phyloP scores from a whole-genome alignment of 306 rosid genomes.

The Corylus americana region DNA sequence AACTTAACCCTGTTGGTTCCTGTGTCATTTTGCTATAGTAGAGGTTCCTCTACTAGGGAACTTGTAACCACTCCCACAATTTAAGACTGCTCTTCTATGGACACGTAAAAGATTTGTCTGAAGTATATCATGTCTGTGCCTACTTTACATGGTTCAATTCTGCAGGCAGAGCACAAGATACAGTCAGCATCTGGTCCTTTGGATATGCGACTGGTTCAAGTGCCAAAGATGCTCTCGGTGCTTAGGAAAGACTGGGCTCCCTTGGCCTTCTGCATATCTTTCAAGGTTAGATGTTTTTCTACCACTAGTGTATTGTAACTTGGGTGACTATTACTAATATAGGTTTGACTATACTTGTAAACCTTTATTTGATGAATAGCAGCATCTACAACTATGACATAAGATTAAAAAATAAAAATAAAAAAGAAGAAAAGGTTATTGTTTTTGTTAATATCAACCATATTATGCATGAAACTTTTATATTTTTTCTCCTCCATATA shows the following conservation, averaged over 20 bases:
- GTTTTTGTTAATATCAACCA: background rate
- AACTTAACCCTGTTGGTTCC: slow-evolving; percentile 3
- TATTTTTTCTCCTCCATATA: background rate
- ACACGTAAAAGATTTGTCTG: background rate
- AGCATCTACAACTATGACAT: background rate
- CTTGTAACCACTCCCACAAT: background rate
- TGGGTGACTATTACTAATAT: background rate
- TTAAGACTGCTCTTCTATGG: background rate
- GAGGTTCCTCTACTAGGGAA: background rate
- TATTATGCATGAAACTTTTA: background rate
- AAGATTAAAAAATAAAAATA: background rate
- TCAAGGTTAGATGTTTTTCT: slow-evolving; percentile 60
- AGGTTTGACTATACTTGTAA: background rate
- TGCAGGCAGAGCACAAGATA: slow-evolving; percentile 91
- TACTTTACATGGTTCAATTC: slow-evolving; percentile 5
- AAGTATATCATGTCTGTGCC: background rate
- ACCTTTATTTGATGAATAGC: background rate
- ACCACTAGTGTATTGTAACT: background rate
- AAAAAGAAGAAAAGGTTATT: too few relatives aligned
- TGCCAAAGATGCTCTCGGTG: slow-evolving; percentile 85
- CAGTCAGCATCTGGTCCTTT: slow-evolving; percentile 85
- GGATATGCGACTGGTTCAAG: slow-evolving; percentile 83
- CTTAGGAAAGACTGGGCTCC: slow-evolving; percentile 84
- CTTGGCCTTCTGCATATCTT: slow-evolving; percentile 77
- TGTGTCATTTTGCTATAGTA: background rate